Conservation (phyloP, 805 yeast species). For the Barnettozyma sucrosica region DNA sequence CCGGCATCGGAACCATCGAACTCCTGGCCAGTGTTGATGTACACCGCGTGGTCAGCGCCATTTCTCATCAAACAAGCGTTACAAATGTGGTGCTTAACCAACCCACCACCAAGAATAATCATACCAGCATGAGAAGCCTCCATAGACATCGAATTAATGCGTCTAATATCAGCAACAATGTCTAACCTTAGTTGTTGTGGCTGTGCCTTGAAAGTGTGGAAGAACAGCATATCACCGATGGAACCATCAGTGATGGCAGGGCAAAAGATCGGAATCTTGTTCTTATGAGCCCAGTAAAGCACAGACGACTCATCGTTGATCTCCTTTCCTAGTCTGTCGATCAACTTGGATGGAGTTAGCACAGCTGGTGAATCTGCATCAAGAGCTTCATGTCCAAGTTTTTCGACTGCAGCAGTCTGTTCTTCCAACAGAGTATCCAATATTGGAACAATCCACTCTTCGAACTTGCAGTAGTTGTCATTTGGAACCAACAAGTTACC, state of each 20-base stretch:
- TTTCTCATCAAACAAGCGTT: constrained; percentile 98
- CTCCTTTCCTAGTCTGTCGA: constrained; percentile 91
- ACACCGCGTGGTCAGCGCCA: constrained; percentile 98
- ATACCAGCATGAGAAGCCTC: constrained; percentile 92
- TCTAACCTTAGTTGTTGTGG: constrained; percentile 88
- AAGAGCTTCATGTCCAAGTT: constrained; percentile 46
- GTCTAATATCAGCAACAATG: constrained; percentile 89
- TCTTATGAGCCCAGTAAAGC: constrained; percentile 96
- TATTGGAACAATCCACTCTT: constrained; percentile 97
- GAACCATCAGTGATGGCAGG: constrained; percentile 98
- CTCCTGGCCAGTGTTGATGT: constrained; percentile 96
- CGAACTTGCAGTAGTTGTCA: constrained; percentile 95
- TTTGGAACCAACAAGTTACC: constrained; percentile 96
- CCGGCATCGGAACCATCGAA: constrained; percentile 99
- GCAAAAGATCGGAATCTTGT: constrained; percentile 92
- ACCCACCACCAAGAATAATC: constrained; percentile 94
- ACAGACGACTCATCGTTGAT: constrained; percentile 92
- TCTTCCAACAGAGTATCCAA: constrained; percentile 83
- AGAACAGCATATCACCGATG: constrained; percentile 97
- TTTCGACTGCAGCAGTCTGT: constrained; percentile 62
- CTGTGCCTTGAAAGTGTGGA: constrained; percentile 94
- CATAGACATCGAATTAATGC: constrained; percentile 90
- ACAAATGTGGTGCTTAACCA: constrained; percentile 94
- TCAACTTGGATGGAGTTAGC: constrained; percentile 93
- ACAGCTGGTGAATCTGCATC: constrained; percentile 58